These are phyloP conservation scores for Tausonia pullulans DNA, from an alignment of 1,284 basidiomycete species.

Conservation along the genomic window DNA sequence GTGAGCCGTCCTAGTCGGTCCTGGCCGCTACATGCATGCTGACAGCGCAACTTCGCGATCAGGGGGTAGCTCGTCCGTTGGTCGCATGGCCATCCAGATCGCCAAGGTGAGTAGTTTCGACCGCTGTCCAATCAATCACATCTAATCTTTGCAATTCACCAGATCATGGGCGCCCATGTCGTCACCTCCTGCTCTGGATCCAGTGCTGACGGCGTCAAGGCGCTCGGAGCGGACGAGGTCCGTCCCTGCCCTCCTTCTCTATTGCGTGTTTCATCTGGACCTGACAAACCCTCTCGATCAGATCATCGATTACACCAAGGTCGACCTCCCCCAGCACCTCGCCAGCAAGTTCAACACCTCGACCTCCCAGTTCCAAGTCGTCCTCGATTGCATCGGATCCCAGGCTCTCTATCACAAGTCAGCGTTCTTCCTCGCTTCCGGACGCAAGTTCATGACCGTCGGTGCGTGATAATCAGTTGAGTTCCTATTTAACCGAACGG, in stretches of 20 bases:
- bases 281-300: background rate
- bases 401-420: constrained; percentile 8
- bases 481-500: too few relatives aligned
- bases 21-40: too few relatives aligned
- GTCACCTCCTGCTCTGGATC: constrained; percentile 17
- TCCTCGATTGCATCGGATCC: constrained; percentile 19
- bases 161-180: constrained; percentile 14
- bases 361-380: constrained; percentile 14
- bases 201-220: constrained; percentile 12
- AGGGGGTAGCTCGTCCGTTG: constrained; percentile 17
- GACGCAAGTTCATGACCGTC: too few relatives aligned
- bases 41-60: background rate
- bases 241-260: background rate
- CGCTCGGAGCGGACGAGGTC: constrained; percentile 18
- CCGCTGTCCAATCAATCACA: too few relatives aligned
- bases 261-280: background rate
- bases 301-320: constrained; percentile 18
- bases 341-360: constrained; percentile 6
- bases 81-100: constrained; percentile 19
- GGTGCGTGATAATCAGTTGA: too few relatives aligned
- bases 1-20: background rate
- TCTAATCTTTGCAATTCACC: background rate
- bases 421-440: too few relatives aligned
- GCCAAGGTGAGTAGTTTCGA: constrained; percentile 12
- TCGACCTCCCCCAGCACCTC: constrained; percentile 15